Evolutionary conservation across 1,284 basidiomycete genomes (phyloP).

Genomic region (Fomitopsis palustris): DNA sequence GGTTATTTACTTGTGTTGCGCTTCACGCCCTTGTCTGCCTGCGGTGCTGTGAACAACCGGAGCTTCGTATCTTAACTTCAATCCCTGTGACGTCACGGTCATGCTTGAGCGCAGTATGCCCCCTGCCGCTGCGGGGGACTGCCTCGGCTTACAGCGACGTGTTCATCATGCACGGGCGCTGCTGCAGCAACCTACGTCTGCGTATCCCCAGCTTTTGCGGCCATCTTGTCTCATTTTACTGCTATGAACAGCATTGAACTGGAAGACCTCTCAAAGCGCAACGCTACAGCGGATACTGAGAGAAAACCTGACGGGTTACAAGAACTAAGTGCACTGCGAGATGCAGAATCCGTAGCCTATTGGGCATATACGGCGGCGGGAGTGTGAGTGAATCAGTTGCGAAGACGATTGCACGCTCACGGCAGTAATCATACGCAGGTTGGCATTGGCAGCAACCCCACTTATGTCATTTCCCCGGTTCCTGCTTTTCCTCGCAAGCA

Average conservation of each 20-base stretch:
- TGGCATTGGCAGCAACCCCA: constrained; percentile 39
- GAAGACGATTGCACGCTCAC: background rate
- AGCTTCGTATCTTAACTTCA: too few relatives aligned
- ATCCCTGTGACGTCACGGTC: constrained; percentile 5
- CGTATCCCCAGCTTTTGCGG: background rate
- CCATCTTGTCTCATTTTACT: background rate
- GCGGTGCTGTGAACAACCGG: background rate
- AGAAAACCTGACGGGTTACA: background rate
- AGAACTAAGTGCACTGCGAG: background rate
- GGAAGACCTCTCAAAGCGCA: constrained; percentile 23
- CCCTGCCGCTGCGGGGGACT: background rate
- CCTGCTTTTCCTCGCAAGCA: constrained; percentile 57
- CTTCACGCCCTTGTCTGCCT: too few relatives aligned
- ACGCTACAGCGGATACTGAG: background rate
- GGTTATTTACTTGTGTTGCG: background rate
- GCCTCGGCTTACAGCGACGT: background rate
- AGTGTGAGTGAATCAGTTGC: background rate
- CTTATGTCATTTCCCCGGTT: constrained; percentile 56
- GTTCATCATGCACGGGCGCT: background rate
- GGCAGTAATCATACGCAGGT: constrained; percentile 25
- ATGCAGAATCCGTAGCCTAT: constrained; percentile 6
- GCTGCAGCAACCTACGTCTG: background rate
- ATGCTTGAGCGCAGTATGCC: background rate
- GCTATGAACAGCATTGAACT: constrained; percentile 30
- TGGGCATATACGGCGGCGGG: constrained; percentile 4